Percentiles rank a stretch among this genome's conserved stretches.
phyloP scores from a whole-genome alignment of 164 flowering plant genomes.

The Vitis cinerea region DNA sequence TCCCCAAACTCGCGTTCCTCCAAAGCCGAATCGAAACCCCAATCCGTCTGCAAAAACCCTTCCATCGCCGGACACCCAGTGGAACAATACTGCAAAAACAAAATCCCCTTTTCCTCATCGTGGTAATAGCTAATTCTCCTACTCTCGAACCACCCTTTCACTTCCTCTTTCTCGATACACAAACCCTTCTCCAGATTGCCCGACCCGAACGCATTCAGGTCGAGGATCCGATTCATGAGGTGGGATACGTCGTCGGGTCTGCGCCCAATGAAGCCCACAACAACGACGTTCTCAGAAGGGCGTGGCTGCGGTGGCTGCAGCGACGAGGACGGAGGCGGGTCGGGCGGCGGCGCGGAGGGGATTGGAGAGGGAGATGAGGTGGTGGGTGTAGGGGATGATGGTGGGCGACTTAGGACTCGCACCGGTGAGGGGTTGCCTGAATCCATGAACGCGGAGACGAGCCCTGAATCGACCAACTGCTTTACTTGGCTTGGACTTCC shows the following conservation, averaged over 20 bases:
- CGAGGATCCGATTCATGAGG: slow-evolving; percentile 65
- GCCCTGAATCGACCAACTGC: too few relatives aligned
- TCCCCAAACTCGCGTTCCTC: slow-evolving; percentile 65
- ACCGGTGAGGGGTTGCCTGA: slow-evolving; percentile 29
- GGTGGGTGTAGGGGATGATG: slow-evolving; percentile 16
- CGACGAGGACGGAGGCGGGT: slow-evolving; percentile 11
- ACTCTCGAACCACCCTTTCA: slow-evolving; percentile 45
- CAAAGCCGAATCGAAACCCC: slow-evolving; percentile 39
- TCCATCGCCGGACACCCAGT: slow-evolving; percentile 29
- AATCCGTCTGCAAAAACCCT: slow-evolving; percentile 10
- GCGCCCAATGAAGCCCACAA: slow-evolving; percentile 71
- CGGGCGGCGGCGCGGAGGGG: slow-evolving; percentile 17
- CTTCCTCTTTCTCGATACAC: slow-evolving; percentile 30
- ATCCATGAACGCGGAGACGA: slow-evolving; percentile 11
- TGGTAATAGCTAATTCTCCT: slow-evolving; percentile 59
- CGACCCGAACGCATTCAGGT: slow-evolving; percentile 71
- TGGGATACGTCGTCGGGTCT: slow-evolving; percentile 47
- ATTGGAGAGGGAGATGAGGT: slow-evolving; percentile 18
- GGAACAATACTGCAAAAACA: slow-evolving; percentile 59
- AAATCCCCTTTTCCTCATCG: slow-evolving; percentile 63
- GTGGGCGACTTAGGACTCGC: slow-evolving; percentile 44
- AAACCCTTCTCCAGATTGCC: slow-evolving; percentile 42
- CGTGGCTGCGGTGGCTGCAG: slow-evolving; percentile 28
- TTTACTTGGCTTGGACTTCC: too few relatives aligned
- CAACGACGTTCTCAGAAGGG: slow-evolving; percentile 56